Conservation (phyloP, 805 yeast genomes). For the Candida loeiensis region DNA sequence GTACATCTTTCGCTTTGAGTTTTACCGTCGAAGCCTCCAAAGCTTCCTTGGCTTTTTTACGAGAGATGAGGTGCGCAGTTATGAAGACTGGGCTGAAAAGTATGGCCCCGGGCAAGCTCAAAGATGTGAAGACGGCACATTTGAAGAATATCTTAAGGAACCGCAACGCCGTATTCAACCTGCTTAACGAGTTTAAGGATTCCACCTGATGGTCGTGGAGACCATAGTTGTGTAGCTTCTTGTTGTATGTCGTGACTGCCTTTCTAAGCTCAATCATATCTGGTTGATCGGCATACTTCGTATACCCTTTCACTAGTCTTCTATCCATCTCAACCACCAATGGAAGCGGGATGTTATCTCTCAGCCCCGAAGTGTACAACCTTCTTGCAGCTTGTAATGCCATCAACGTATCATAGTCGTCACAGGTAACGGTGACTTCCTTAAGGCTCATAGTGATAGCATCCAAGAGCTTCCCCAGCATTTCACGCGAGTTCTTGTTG, state of each 20-base stretch:
- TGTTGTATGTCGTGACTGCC: conserved; percentile 33
- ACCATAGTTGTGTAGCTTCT: conserved; percentile 28
- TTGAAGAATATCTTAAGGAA: conserved; percentile 26
- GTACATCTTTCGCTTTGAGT: conserved; percentile 39
- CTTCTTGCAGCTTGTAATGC: conserved; percentile 42
- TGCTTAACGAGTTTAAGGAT: conserved; percentile 20
- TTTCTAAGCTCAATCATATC: conserved; percentile 30
- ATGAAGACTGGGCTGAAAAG: conserved; percentile 41
- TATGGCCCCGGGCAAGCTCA: conserved; percentile 37
- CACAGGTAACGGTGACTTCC: conserved; percentile 40
- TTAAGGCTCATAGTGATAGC: conserved; percentile 31
- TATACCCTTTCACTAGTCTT: conserved; percentile 35
- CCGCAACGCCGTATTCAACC: conserved; percentile 19
- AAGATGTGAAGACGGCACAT: conserved; percentile 27
- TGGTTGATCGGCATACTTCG: conserved; percentile 29
- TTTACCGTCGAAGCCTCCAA: conserved; percentile 38
- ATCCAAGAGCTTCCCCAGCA: conserved; percentile 27
- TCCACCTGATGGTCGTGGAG: conserved; percentile 43
- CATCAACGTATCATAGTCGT: conserved; percentile 41
- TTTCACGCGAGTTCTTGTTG: conserved; percentile 22
- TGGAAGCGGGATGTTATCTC: conserved; percentile 37
- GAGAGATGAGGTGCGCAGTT: conserved; percentile 30
- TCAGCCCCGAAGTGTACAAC: conserved; percentile 31
- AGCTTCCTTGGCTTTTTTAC: conserved; percentile 35
- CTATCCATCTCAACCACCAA: conserved; percentile 42